Percentiles rank a stretch among this genome's conserved stretches.
These are phyloP conservation scores for Ganoderma sp. DNA, from an alignment of 1,284 basidiomycete species.

Conservation along the genomic window DNA sequence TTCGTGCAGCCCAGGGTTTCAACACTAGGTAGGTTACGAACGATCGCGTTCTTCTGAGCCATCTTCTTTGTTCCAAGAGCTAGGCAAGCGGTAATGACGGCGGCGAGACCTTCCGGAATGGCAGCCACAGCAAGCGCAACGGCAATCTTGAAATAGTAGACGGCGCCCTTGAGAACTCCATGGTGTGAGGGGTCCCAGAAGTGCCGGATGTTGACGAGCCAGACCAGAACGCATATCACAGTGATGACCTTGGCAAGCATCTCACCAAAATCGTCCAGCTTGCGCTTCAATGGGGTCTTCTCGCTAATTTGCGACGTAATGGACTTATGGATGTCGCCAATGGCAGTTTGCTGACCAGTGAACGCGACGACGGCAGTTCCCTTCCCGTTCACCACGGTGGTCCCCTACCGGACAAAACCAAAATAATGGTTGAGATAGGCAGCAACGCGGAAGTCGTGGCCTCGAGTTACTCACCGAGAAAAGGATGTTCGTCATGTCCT, in stretches of 20 bases:
- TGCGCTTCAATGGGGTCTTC: slow-evolving; percentile 94
- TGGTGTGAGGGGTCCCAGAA: slow-evolving; percentile 93
- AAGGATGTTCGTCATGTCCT: slow-evolving; percentile 94
- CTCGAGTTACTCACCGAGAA: slow-evolving; percentile 70
- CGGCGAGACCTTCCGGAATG: slow-evolving; percentile 94
- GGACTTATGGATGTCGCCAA: slow-evolving; percentile 94
- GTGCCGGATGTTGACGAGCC: slow-evolving; percentile 94
- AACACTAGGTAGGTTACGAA: slow-evolving; percentile 93
- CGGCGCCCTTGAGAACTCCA: slow-evolving; percentile 87
- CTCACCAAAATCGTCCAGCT: slow-evolving; percentile 96
- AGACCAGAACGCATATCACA: slow-evolving; percentile 94
- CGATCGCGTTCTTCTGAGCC: slow-evolving; percentile 97
- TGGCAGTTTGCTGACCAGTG: slow-evolving; percentile 87
- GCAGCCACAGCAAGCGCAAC: slow-evolving; percentile 96
- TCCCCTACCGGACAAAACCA: slow-evolving; percentile 64
- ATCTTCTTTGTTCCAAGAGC: slow-evolving; percentile 97
- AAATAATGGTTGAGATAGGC: background rate
- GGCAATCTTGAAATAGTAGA: slow-evolving; percentile 98
- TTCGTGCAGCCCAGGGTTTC: slow-evolving; percentile 97
- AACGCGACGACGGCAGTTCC: slow-evolving; percentile 85
- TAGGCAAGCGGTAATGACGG: slow-evolving; percentile 95
- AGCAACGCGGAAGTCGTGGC: background rate
- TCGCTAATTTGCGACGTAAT: slow-evolving; percentile 89
- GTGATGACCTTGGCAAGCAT: slow-evolving; percentile 95
- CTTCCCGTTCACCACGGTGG: slow-evolving; percentile 91